These are phyloP conservation scores for Phytomonas francai DNA, from an alignment of 208 protist species.

Conservation along the genomic window DNA sequence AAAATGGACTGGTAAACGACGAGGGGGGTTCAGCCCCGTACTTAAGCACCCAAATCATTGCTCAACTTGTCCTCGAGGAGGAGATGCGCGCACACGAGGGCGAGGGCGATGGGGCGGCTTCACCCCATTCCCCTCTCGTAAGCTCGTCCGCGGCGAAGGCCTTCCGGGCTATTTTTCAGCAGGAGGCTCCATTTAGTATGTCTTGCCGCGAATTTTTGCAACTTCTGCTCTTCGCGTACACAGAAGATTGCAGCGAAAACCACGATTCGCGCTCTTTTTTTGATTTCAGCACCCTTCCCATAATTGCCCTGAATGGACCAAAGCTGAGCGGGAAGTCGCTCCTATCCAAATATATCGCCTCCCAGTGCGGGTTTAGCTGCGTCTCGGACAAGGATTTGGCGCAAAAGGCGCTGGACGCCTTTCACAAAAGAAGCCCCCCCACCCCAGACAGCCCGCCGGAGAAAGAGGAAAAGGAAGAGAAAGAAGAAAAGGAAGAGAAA, in stretches of 20 bases:
- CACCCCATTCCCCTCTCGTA: background rate
- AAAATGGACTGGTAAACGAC: background rate
- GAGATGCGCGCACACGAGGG: background rate
- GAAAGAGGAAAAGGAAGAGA: background rate
- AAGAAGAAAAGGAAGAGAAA: constrained; percentile 3
- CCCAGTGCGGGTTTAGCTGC: constrained; percentile 33
- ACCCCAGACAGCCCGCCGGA: background rate
- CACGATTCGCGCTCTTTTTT: background rate
- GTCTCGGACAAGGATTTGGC: constrained; percentile 53
- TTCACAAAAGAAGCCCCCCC: background rate
- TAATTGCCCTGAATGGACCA: constrained; percentile 64
- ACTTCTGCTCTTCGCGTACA: background rate
- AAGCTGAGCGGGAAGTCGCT: constrained; percentile 78
- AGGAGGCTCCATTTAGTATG: background rate
- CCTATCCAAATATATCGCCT: constrained; percentile 32
- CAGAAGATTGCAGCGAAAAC: background rate
- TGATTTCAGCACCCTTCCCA: constrained; percentile 15
- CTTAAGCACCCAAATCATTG: background rate
- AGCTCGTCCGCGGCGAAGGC: background rate
- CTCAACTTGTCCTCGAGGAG: background rate
- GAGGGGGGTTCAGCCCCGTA: background rate
- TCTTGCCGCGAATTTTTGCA: background rate
- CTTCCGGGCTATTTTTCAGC: background rate
- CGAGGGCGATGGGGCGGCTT: background rate
- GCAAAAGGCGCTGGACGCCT: constrained; percentile 28